Percentiles rank a stretch among this genome's conserved stretches.
Evolutionary conservation across 2,329 filamentous ascomycete species (phyloP).

Genomic region (Fusarium sp.): DNA sequence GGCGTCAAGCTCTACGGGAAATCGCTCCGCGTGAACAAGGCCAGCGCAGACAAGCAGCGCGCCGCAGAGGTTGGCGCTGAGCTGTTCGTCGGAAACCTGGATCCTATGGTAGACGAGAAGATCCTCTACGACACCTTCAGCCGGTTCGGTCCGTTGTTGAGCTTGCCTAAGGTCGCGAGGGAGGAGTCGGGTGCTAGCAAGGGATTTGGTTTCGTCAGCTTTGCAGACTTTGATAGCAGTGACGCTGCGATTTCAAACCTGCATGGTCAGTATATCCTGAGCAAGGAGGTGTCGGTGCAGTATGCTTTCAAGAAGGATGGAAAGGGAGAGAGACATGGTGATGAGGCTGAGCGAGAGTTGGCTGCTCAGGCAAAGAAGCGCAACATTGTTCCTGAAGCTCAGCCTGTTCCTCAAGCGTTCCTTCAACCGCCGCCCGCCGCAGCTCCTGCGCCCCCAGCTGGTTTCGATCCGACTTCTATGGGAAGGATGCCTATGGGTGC

Average conservation of each 20-base stretch:
- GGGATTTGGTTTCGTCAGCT: constrained; percentile 96
- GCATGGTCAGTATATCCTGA: constrained; percentile 96
- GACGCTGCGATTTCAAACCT: constrained; percentile 91
- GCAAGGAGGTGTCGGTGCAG: constrained; percentile 94
- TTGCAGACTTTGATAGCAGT: constrained; percentile 89
- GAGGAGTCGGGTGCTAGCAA: constrained; percentile 90
- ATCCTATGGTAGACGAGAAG: constrained; percentile 94
- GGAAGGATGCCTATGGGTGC: constrained; percentile 43
- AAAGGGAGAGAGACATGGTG: constrained; percentile 94
- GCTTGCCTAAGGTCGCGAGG: constrained; percentile 87
- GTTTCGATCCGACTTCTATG: constrained; percentile 50
- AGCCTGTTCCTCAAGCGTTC: constrained; percentile 77
- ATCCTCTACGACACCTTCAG: constrained; percentile 93
- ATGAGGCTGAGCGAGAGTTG: constrained; percentile 89
- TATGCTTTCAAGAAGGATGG: constrained; percentile 99
- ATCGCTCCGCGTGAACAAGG: constrained; percentile 95
- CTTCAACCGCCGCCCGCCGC: constrained; percentile 53
- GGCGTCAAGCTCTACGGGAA: constrained; percentile 92
- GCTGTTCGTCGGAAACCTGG: constrained; percentile 95
- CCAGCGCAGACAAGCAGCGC: constrained; percentile 89
- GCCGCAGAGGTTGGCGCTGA: constrained; percentile 93
- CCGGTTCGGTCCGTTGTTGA: constrained; percentile 85
- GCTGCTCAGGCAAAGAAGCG: constrained; percentile 93
- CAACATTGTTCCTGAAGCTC: constrained; percentile 83
- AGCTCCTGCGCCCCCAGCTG: constrained; percentile 41